Base-by-base conservation (phyloP, 345 rosid species). In the Boechera divaricarpa region DNA sequence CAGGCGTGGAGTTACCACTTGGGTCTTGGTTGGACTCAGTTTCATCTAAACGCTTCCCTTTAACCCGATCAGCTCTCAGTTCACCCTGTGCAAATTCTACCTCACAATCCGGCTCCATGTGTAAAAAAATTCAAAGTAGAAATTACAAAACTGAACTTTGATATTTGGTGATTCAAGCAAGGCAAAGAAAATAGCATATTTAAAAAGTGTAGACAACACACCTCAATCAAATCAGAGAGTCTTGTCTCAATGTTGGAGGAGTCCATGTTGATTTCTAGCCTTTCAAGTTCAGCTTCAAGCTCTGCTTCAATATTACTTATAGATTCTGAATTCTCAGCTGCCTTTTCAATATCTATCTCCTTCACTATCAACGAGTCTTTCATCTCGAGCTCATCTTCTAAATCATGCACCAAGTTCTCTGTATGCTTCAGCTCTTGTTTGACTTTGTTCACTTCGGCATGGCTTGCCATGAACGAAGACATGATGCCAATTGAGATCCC, bases 221-320 rank as follows among this genome's bases (percentile, higher is more conserved):
- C 98, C 88, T 87, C 93, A 11, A 82, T 69, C 74, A 68, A 70
- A 77, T 85, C 85, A n/a, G 85, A 80, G 57, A 82, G 76, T 77
- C 73, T 76, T 67, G 79, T 73, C 70, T 80, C 92, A 58, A 70
- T 41, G 73, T 77, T 82, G 63, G 91, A 72, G 15, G 77, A 47
- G 62, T 79, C 81, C 73, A 91, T 83, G 80, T 86, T 85, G 42
- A 90, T 85, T 18, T 93, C 97, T 90, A 94, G 83, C 85, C 88
- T 90, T 83, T 88, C 89, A 28, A 92, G 95, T 85, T 92, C 98
- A 79, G 97, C 97, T 88, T 90, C 95, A 80, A 94, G 92, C 84
- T 92, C 98, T 21, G 97, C 97, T 85, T 92, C 98, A 73, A 92
- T 91, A 73, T 85, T 85, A 70, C 97, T 86, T 84, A 85, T 84